A percentile compares a stretch with the other conserved stretches of the same genome.
phyloP scores from a whole-genome alignment of 331 rosid genomes.

The Quercus lobata region DNA sequence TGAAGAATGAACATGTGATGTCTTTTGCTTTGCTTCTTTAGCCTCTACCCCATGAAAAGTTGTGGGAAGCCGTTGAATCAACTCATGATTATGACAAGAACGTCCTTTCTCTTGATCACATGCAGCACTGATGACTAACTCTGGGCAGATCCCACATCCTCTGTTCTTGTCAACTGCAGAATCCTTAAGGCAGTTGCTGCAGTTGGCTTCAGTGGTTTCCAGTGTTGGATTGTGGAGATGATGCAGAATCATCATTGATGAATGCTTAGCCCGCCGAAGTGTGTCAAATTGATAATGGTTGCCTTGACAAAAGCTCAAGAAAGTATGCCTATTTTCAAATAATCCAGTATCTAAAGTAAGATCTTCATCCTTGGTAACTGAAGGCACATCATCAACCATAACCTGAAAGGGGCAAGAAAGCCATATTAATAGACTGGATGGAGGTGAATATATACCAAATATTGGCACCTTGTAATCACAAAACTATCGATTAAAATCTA shows the following conservation, averaged over 20 bases:
- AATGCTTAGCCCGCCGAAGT: constrained; percentile 67
- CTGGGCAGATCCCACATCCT: too few relatives aligned
- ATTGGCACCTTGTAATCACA: too few relatives aligned
- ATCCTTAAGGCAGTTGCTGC: constrained; percentile 36
- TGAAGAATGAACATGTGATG: neutral
- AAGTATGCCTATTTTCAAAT: constrained; percentile 29
- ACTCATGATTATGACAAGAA: constrained; percentile 36
- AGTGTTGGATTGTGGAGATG: constrained; percentile 25
- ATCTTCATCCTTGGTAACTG: constrained; percentile 42
- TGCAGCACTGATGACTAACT: too few relatives aligned
- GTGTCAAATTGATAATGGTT: constrained; percentile 56
- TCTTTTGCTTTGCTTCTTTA: neutral
- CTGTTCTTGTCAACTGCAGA: neutral
- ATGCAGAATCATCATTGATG: constrained; percentile 54
- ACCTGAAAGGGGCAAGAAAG: constrained; percentile 26
- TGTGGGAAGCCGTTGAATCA: constrained; percentile 22
- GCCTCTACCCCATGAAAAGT: neutral
- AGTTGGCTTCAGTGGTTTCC: constrained; percentile 9
- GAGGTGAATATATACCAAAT: too few relatives aligned
- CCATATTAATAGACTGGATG: too few relatives aligned
- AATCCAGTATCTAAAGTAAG: constrained; percentile 30
- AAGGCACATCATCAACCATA: constrained; percentile 22
- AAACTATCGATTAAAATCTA: neutral
- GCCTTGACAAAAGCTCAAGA: constrained; percentile 46
- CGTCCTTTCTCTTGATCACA: constrained; percentile 22